Percentiles rank a stretch among this genome's conserved stretches.
phyloP scores from a whole-genome alignment of 305 asterid species.

The Fraxinus angustifolia region DNA sequence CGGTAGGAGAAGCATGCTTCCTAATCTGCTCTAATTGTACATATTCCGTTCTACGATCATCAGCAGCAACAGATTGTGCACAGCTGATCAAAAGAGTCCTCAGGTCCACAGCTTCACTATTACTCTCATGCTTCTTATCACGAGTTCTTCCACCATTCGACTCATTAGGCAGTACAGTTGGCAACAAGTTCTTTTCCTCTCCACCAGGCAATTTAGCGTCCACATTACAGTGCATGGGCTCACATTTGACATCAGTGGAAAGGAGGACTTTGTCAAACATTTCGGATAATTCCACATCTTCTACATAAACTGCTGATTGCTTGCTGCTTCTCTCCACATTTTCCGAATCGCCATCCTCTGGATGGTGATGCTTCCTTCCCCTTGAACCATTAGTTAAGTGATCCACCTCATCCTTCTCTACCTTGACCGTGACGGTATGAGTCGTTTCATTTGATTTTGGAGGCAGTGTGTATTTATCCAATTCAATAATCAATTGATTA shows the following conservation, averaged over 20 bases:
- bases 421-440: conserved; percentile 34
- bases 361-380: conserved; percentile 77
- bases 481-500: conserved; percentile 61
- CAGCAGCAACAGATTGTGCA: conserved; percentile 84
- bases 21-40: conserved; percentile 73
- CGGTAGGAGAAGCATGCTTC: conserved; percentile 64
- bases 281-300: conserved; percentile 76
- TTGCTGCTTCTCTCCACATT: conserved; percentile 70
- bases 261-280: conserved; percentile 79
- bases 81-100: conserved; percentile 74
- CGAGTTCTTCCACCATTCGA: conserved; percentile 40
- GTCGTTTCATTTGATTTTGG: conserved; percentile 47
- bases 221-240: conserved; percentile 17
- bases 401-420: conserved; percentile 49
- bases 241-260: conserved; percentile 41
- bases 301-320: conserved; percentile 64
- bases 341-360: conserved; percentile 51
- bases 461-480: conserved; percentile 70
- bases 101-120: conserved; percentile 65
- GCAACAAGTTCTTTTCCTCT: conserved; percentile 21
- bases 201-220: conserved; percentile 15
- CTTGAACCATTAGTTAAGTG: conserved; percentile 34
- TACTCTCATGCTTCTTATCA: conserved; percentile 40
- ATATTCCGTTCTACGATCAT: conserved; percentile 66
- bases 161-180: conserved; percentile 29